Conservation (phyloP, 306 rosid genomes). For the Vigna unguiculata region DNA sequence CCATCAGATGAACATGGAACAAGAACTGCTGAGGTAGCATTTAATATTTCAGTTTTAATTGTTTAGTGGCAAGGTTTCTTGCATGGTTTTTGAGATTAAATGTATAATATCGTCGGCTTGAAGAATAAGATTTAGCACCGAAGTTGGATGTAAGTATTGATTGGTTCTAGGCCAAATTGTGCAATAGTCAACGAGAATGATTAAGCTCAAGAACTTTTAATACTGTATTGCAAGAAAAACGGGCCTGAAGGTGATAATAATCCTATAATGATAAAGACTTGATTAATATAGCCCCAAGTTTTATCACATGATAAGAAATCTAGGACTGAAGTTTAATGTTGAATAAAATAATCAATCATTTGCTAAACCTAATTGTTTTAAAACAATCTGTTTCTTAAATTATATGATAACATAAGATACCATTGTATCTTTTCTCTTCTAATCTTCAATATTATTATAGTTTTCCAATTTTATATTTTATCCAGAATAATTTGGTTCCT, state of each 20-base stretch:
- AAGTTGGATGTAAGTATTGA: neutral
- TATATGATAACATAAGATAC: neutral
- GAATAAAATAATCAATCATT: neutral
- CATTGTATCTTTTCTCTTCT: neutral
- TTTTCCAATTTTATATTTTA: neutral
- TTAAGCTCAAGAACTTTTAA: neutral
- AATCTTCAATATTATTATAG: conserved; percentile 11
- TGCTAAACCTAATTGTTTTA: conserved; percentile 19
- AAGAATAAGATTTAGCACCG: neutral
- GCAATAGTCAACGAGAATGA: neutral
- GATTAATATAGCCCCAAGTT: conserved; percentile 2
- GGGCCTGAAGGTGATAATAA: neutral
- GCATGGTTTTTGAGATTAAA: neutral
- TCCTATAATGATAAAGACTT: neutral
- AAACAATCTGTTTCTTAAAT: neutral
- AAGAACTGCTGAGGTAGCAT: conserved; percentile 73
- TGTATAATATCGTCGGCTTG: neutral
- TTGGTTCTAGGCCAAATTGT: neutral
- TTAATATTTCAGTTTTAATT: neutral
- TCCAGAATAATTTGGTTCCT: conserved; percentile 39
- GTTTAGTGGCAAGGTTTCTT: neutral
- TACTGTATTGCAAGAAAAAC: neutral
- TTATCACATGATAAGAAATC: conserved; percentile 7
- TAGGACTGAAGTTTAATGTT: neutral
- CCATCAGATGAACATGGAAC: conserved; percentile 65